Conservation (phyloP, 768 basidiomycete genomes). For the Boletus speciosus region DNA sequence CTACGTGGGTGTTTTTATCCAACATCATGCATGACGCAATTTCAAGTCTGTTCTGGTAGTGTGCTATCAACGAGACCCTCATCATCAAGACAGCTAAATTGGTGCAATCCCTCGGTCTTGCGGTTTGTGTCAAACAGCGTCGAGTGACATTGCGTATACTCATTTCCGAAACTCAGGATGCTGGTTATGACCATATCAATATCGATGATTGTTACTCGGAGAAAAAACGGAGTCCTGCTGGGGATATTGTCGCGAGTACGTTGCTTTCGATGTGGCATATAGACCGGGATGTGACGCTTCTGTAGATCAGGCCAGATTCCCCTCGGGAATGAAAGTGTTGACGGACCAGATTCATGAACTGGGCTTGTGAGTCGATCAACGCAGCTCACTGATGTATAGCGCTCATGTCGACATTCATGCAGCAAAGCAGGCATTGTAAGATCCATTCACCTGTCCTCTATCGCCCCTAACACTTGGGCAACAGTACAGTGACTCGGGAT, state of each 20-base stretch:
- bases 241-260: conserved; percentile 56
- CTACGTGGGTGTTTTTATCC: conserved; percentile 39
- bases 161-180: conserved; percentile 37
- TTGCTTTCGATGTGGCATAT: neutral
- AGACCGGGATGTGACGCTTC: neutral
- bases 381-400: neutral
- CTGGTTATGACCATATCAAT: conserved; percentile 57
- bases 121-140: conserved; percentile 32
- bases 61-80: conserved; percentile 53
- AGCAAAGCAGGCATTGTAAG: conserved; percentile 64
- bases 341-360: conserved; percentile 53
- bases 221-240: conserved; percentile 46
- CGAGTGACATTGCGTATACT: neutral
- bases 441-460: neutral
- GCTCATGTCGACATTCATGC: neutral
- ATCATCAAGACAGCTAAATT: conserved; percentile 47
- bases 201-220: conserved; percentile 66
- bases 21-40: neutral
- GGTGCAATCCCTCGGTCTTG: conserved; percentile 51
- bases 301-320: conserved; percentile 49
- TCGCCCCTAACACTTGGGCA: neutral
- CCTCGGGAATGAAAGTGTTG: conserved; percentile 54
- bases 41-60: conserved; percentile 33
- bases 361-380: conserved; percentile 46
- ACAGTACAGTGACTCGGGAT: conserved; percentile 66